Evolutionary conservation across 192 early-diverging fungal genomes (phyloP), one percentile per base, ranked within the genome.

Genomic region (Mortierella antarctica): DNA sequence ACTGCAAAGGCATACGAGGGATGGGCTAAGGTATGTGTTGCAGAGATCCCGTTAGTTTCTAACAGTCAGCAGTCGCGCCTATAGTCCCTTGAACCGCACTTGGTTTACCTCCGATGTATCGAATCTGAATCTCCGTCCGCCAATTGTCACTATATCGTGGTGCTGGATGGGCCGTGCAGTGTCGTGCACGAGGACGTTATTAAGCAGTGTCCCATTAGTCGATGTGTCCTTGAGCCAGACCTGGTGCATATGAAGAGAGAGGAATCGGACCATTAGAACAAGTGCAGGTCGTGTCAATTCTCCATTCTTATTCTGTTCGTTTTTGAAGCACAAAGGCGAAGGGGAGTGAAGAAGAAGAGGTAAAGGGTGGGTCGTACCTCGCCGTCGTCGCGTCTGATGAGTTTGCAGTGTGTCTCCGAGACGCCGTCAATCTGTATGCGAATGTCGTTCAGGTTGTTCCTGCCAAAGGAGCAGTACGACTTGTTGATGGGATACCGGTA

Each of bases 401-500:
- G 47, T 31, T 71, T 67, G 58, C 76, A 79, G 50, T 79, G 76
- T 21, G 65, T 40, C 13, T 79, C 76, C 17, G 76, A 79, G 41
- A 71, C 76, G 18, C 50, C 31, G 3, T 79, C 76, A 48, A 79
- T 65, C 23, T 71, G 76, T 5, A 79, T 69, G 18, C 69, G 56
- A 51, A 79, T 48, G 52, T 79, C 76, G 31, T 79, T 79, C 4
- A 58, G 17, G 23, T 55, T 41, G 17, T 40, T 70, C 21, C 68
- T 50, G 7, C 76, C 76, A 65, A 79, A 79, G 31, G 76, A 67
- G n/a, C 68, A 71, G 45, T 71, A 70, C 0, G 76, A 71, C 58
- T 79, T 79, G 69, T 79, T 63, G 17, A 79, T 71, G n/a, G 76
- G 76, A 39, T 71, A 79, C 3, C 76, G 68, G 45, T 60, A 66